Evolutionary conservation across 2,329 filamentous ascomycete species (phyloP), one percentile per base, ranked within the genome.

Genomic region (Cladosporium halotolerans): DNA sequence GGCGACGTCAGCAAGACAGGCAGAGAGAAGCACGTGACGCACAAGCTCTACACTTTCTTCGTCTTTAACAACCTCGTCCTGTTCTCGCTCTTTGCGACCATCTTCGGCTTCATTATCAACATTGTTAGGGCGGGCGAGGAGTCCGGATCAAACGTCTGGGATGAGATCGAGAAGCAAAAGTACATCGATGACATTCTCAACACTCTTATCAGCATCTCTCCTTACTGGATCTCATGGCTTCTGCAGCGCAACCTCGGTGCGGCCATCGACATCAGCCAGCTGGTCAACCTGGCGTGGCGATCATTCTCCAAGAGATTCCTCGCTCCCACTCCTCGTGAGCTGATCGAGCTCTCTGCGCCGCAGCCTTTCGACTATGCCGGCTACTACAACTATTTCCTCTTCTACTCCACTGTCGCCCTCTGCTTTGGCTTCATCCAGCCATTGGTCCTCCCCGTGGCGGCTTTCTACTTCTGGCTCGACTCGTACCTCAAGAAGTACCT

Each of bases 331-430:
- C 93, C 93, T 4, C 81, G 93, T 61, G 86, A 96, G 68, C 76
- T 93, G 61, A 97, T 97, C 61, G 89, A 96, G 69, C 81, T 93
- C 65, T 96, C 91, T 0, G 93, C 93, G 3, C 93, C 93, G 1
- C 91, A 89, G 2, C 78, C 88, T 0, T 96, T 99, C 68, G 91
- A 97, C 62, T 97, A 96, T 66, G 89, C 93, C 55, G 89, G 83
- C 62, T 97, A 97, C 73, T 99, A 96, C 79, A 97, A 96, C 70
- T 97, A 95, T 70, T 96, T 96, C 71, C 77, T 97, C 31, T 99
- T 89, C 73, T 99, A 97, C 73, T 79, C 87, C 19, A 96, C 92
- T 0, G 88, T 97, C 32, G 86, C 89, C 0, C 76, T 99, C 13
- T 89, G 85, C 63, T 96, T 93, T 65, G 84, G 86, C 2, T 83